A percentile compares a stretch with the other conserved stretches of the same genome.
Conservation (phyloP, 306 rosid species). For the Trifolium subterraneum region DNA sequence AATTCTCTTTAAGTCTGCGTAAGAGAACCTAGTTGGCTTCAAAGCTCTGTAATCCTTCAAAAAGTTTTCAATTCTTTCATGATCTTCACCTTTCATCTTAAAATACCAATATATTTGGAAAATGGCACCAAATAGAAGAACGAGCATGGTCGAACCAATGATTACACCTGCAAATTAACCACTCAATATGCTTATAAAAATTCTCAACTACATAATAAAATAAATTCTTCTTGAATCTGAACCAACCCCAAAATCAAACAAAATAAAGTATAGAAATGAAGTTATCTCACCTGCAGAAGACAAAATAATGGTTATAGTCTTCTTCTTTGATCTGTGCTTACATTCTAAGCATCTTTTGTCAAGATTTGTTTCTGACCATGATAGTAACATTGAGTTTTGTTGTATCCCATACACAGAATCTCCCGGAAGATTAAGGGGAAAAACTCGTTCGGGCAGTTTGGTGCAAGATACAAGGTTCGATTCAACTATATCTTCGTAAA, state of each 20-base stretch:
- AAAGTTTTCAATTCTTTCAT: neutral
- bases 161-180: neutral
- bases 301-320: neutral
- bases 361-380: neutral
- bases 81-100: neutral
- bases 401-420: neutral
- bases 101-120: neutral
- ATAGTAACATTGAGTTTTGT: neutral
- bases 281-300: neutral
- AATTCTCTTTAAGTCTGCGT: neutral
- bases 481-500: neutral
- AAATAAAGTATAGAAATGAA: neutral
- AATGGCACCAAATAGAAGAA: neutral
- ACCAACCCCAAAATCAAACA: neutral
- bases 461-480: neutral
- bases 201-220: too few relatives aligned
- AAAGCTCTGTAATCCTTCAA: neutral
- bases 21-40: neutral
- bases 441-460: neutral
- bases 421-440: neutral
- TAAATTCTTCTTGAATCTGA: too few relatives aligned
- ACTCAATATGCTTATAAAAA: too few relatives aligned
- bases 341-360: neutral
- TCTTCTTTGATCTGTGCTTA: neutral
- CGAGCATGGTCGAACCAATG: neutral